Conservation (phyloP, 352 stramenopile genomes). For the Pilasporangium apinafurcum region DNA sequence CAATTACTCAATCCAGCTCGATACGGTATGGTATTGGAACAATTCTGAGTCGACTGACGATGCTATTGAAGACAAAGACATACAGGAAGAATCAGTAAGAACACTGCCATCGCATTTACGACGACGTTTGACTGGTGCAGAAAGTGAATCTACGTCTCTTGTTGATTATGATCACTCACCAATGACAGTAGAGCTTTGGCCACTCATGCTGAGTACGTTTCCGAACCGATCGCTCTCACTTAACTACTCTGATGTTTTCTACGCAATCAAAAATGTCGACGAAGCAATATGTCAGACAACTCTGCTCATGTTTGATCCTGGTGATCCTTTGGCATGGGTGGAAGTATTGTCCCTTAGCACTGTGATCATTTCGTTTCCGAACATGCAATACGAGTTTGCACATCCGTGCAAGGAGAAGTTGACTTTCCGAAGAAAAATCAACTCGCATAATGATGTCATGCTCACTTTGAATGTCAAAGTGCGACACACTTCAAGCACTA, state of each 20-base stretch:
- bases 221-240: background rate
- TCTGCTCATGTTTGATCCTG: constrained; percentile 1
- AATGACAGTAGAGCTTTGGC: too few species aligned
- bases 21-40: too few species aligned
- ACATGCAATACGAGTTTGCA: background rate
- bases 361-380: background rate
- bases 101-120: too few species aligned
- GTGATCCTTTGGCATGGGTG: background rate
- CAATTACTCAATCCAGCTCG: too few species aligned
- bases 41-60: too few species aligned
- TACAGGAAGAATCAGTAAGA: too few species aligned
- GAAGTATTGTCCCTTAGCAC: background rate
- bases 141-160: too few species aligned
- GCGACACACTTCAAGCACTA: background rate
- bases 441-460: background rate
- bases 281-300: constrained; percentile 1
- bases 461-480: constrained; percentile 3
- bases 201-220: too few species aligned
- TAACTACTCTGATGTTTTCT: background rate
- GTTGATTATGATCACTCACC: too few species aligned
- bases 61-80: too few species aligned
- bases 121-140: too few species aligned
- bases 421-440: background rate
- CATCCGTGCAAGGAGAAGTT: constrained; percentile 4
- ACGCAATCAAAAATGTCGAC: background rate